Evolutionary conservation across 805 yeast genomes (phyloP).

Genomic region (Suhomyces sp.): DNA sequence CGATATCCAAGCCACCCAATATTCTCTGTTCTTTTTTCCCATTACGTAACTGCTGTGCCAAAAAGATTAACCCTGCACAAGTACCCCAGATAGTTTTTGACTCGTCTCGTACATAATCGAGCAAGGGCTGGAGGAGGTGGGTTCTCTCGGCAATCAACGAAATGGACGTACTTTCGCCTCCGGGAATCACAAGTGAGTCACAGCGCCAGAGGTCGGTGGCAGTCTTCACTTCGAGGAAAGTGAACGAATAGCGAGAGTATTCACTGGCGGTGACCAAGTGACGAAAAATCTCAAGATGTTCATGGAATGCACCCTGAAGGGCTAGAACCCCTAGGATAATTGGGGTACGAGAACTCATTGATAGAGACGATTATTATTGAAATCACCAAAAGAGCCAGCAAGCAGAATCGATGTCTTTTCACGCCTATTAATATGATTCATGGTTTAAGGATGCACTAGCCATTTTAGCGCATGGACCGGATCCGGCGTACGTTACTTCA

Average conservation of each 20-base stretch:
- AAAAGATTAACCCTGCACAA: slow-evolving; percentile 76
- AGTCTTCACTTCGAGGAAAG: slow-evolving; percentile 51
- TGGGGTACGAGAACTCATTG: too few species aligned
- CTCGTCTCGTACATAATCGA: slow-evolving; percentile 47
- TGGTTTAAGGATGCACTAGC: too few species aligned
- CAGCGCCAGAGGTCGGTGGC: slow-evolving; percentile 49
- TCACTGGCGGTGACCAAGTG: slow-evolving; percentile 22
- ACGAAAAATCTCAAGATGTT: slow-evolving; percentile 56
- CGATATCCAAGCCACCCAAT: slow-evolving; percentile 64
- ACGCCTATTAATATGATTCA: too few species aligned
- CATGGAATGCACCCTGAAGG: slow-evolving; percentile 76
- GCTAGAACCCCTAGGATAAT: slow-evolving; percentile 76
- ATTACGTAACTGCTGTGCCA: slow-evolving; percentile 53
- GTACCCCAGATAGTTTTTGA: slow-evolving; percentile 76
- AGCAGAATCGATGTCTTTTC: too few species aligned
- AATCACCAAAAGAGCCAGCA: background rate
- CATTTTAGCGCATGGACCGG: too few species aligned
- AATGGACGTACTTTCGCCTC: slow-evolving; percentile 71
- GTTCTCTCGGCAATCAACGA: slow-evolving; percentile 69
- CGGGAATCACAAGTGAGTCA: slow-evolving; percentile 66
- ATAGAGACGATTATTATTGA: background rate
- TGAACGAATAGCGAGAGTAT: slow-evolving; percentile 28
- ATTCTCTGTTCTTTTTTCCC: slow-evolving; percentile 55
- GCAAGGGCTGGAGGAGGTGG: slow-evolving; percentile 54
- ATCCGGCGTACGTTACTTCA: too few species aligned